Conservation (phyloP, 73 alveolate genomes). For the Paraurostyla sp. region DNA sequence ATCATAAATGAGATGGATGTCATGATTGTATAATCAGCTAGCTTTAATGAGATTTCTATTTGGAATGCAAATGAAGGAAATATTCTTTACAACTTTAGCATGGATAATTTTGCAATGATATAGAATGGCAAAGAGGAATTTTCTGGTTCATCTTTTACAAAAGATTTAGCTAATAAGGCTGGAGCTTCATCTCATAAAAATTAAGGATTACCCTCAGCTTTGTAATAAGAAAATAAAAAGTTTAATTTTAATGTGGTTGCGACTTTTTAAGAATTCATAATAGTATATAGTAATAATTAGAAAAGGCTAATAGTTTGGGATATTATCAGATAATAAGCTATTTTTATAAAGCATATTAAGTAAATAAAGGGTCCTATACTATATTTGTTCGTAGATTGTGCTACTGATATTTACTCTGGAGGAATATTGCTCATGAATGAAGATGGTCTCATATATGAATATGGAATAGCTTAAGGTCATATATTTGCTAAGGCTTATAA, state of each 20-base stretch:
- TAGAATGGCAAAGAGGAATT: constrained; percentile 2
- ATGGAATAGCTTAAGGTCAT: not conserved
- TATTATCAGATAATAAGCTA: not conserved
- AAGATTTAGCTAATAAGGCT: constrained; percentile 24
- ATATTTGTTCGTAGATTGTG: not conserved
- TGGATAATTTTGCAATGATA: not conserved
- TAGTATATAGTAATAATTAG: constrained; percentile 22
- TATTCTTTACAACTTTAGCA: not conserved
- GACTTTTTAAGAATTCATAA: not conserved
- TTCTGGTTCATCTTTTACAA: constrained; percentile 46
- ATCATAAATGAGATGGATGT: constrained; percentile 21
- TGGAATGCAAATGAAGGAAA: constrained; percentile 27
- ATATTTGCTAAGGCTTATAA: not conserved
- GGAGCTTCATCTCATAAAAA: not conserved
- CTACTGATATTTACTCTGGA: constrained; percentile 25
- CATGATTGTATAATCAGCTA: not conserved
- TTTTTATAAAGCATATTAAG: not conserved
- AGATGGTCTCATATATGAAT: constrained; percentile 11
- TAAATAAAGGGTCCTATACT: constrained; percentile 13
- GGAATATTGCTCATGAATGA: constrained; percentile 14
- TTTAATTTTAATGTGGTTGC: constrained; percentile 11
- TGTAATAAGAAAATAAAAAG: not conserved
- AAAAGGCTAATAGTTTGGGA: constrained; percentile 34
- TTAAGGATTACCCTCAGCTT: not conserved
- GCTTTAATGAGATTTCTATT: constrained; percentile 9